phyloP scores from a whole-genome alignment of 768 basidiomycete species.

The Rhodotorula taiwanensis region DNA sequence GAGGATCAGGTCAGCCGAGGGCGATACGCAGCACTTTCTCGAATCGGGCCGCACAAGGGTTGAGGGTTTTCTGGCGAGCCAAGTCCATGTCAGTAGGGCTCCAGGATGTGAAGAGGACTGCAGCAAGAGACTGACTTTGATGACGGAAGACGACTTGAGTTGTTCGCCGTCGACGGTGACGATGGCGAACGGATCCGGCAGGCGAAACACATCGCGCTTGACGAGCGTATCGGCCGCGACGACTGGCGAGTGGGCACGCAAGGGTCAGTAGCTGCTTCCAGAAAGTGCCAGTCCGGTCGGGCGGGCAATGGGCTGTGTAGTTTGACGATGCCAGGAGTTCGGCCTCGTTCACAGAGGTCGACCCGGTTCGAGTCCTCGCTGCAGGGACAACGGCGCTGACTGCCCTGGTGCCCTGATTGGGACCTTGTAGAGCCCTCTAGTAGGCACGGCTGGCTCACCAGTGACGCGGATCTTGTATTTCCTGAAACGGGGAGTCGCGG shows the following conservation, averaged over 20 bases:
- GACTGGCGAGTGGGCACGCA: too few species aligned
- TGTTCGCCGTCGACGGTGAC: constrained; percentile 97
- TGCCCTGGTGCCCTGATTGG: too few species aligned
- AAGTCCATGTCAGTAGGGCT: too few species aligned
- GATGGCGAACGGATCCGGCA: constrained; percentile 96
- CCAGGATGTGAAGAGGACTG: too few species aligned
- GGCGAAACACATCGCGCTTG: constrained; percentile 90
- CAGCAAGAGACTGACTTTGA: constrained; percentile 54
- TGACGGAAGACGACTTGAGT: constrained; percentile 91
- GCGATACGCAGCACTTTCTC: too few species aligned
- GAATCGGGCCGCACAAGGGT: constrained; percentile 34
- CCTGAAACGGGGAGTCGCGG: not conserved
- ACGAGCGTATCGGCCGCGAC: constrained; percentile 91
- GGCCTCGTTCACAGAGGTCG: too few species aligned
- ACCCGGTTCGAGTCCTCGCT: too few species aligned
- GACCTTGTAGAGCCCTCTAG: too few species aligned
- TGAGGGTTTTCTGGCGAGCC: constrained; percentile 39
- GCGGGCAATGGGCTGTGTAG: not conserved
- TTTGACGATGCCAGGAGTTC: not conserved
- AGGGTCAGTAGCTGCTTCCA: not conserved
- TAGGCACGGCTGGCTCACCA: constrained; percentile 1
- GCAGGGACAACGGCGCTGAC: too few species aligned
- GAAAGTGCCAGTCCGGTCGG: not conserved
- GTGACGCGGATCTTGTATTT: constrained; percentile 29
- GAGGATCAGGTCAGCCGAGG: not conserved